A percentile compares a stretch with the other conserved stretches of the same genome.
phyloP scores from a whole-genome alignment of 1,284 basidiomycete species.

The Takashimella koratensis region DNA sequence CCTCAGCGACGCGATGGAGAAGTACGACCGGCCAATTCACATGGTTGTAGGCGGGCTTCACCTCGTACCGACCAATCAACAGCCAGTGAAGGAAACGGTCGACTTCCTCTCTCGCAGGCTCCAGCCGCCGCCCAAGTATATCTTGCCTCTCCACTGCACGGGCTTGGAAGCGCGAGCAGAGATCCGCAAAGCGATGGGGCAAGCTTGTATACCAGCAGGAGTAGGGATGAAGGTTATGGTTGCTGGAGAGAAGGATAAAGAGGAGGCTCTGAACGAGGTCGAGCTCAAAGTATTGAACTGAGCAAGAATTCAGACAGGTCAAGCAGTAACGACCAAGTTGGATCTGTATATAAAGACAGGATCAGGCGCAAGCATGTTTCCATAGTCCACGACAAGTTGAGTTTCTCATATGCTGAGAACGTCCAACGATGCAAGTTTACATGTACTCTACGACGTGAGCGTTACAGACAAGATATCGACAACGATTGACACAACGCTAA shows the following conservation, averaged over 20 bases:
- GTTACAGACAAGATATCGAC: too few species aligned
- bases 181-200: slow-evolving; percentile 63
- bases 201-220: slow-evolving; percentile 64
- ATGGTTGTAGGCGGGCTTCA: slow-evolving; percentile 81
- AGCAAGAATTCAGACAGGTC: not conserved
- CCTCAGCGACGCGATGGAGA: slow-evolving; percentile 61
- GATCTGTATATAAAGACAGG: too few species aligned
- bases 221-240: slow-evolving; percentile 62
- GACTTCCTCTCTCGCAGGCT: slow-evolving; percentile 62
- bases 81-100: slow-evolving; percentile 65
- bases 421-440: too few species aligned
- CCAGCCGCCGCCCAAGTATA: slow-evolving; percentile 61
- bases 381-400: too few species aligned
- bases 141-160: slow-evolving; percentile 78
- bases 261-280: slow-evolving; percentile 10
- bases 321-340: too few species aligned
- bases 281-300: slow-evolving; percentile 4
- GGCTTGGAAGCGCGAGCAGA: slow-evolving; percentile 69
- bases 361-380: too few species aligned
- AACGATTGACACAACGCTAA: too few species aligned
- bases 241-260: slow-evolving; percentile 35
- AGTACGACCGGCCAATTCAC: slow-evolving; percentile 64
- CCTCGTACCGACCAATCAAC: slow-evolving; percentile 62
- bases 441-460: too few species aligned
- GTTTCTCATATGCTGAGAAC: not conserved